Percentiles rank a stretch among this genome's conserved stretches.
phyloP scores from a whole-genome alignment of 2,329 filamentous ascomycete species.

The Xylariaceae sp. region DNA sequence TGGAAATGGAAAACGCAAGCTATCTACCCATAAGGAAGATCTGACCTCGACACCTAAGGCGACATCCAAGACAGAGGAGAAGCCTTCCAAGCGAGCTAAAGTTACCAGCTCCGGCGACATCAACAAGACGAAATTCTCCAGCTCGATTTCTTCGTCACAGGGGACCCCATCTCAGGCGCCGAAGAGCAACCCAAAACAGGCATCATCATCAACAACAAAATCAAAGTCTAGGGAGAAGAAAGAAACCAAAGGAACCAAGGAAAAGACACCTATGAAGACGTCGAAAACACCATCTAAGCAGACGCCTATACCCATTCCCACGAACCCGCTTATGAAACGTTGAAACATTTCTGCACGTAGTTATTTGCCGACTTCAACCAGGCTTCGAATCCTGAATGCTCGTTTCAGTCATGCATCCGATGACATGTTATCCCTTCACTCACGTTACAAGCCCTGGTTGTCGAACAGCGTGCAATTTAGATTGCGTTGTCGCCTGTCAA shows the following conservation, averaged over 20 bases:
- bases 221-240: conserved; percentile 27
- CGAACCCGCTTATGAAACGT: conserved; percentile 20
- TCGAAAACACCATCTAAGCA: conserved; percentile 11
- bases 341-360: conserved; percentile 3
- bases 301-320: conserved; percentile 23
- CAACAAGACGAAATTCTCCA: conserved; percentile 23
- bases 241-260: conserved; percentile 23
- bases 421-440: too few relatives aligned
- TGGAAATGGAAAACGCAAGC: conserved; percentile 35
- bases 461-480: too few relatives aligned
- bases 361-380: too few relatives aligned
- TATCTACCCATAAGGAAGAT: conserved; percentile 22
- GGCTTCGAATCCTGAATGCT: too few relatives aligned
- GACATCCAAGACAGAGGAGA: conserved; percentile 10
- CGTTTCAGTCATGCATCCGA: too few relatives aligned
- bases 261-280: conserved; percentile 14
- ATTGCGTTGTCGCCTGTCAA: too few relatives aligned
- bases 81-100: conserved; percentile 27
- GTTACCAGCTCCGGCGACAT: background rate
- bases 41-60: conserved; percentile 7
- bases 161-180: too few relatives aligned
- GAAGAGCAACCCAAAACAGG: too few relatives aligned
- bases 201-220: too few relatives aligned
- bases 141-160: conserved; percentile 9
- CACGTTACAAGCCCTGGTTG: too few relatives aligned